Evolutionary conservation across 75 land plant genomes (phyloP).

Genomic region (Picea sitchensis): DNA sequence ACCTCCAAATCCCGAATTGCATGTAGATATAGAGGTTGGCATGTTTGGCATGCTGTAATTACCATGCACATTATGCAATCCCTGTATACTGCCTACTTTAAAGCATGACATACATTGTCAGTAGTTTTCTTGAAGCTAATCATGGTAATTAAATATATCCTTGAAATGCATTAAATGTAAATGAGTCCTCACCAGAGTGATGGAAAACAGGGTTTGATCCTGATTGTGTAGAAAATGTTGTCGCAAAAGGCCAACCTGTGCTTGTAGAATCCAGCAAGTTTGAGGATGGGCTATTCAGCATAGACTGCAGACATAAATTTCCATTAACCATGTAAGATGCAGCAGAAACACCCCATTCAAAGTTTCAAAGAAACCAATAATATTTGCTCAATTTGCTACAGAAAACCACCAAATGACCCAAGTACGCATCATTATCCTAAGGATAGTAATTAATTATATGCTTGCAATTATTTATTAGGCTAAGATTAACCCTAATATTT

Average conservation of each 20-base stretch:
- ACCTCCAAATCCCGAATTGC: slow-evolving; percentile 40
- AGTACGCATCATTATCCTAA: too few species aligned
- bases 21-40: slow-evolving; percentile 33
- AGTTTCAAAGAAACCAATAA: neutral
- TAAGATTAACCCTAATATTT: too few species aligned
- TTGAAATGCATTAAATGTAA: neutral
- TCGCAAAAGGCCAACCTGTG: slow-evolving; percentile 33
- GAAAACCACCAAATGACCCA: neutral
- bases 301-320: slow-evolving; percentile 29
- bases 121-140: neutral
- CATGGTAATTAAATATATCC: neutral
- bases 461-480: too few species aligned
- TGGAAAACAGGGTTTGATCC: slow-evolving; percentile 37
- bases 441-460: too few species aligned
- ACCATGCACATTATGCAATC: slow-evolving; percentile 47
- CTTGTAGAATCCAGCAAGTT: slow-evolving; percentile 39
- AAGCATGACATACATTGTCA: slow-evolving; percentile 4
- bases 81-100: slow-evolving; percentile 34
- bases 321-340: neutral
- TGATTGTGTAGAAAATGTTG: slow-evolving; percentile 41
- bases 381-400: neutral
- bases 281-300: slow-evolving; percentile 44
- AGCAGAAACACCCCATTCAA: neutral
- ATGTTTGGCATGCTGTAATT: slow-evolving; percentile 45
- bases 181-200: slow-evolving; percentile 31